A percentile compares a stretch with the other conserved stretches of the same genome.
Evolutionary conservation across 1,284 basidiomycete species (phyloP).

Genomic region (Cutaneotrichosporon daszewskae): DNA sequence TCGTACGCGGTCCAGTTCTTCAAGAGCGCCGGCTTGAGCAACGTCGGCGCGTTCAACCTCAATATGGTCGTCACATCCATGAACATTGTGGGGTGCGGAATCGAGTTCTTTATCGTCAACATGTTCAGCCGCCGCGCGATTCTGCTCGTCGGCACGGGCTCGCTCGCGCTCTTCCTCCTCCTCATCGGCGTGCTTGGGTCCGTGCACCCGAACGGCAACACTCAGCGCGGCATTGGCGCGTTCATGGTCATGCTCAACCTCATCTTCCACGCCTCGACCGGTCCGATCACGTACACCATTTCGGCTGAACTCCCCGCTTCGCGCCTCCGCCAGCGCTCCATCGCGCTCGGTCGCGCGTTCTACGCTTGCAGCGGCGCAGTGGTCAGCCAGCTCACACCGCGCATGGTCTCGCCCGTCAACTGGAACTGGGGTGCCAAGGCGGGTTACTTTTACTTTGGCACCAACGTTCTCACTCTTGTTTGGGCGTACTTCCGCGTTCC

Average conservation of each 20-base stretch:
- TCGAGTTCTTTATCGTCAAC: constrained; percentile 29
- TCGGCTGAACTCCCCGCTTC: constrained; percentile 17
- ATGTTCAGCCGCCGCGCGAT: constrained; percentile 46
- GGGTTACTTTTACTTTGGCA: constrained; percentile 12
- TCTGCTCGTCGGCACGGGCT: constrained; percentile 38
- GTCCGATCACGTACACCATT: constrained; percentile 18
- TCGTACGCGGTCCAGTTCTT: constrained; percentile 18
- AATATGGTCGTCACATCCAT: constrained; percentile 27
- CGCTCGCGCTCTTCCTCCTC: not conserved
- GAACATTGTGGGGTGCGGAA: constrained; percentile 33
- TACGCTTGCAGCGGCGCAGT: constrained; percentile 48
- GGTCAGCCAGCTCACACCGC: constrained; percentile 36
- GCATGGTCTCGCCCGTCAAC: no score
- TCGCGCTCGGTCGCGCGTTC: constrained; percentile 48
- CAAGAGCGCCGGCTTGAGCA: constrained; percentile 35
- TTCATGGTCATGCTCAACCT: constrained; percentile 33
- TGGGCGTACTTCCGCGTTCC: constrained; percentile 19
- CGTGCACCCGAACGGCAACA: no score
- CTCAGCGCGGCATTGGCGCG: constrained; percentile 20
- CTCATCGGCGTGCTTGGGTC: constrained; percentile 4
- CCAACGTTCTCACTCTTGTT: not conserved
- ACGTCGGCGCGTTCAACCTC: constrained; percentile 19
- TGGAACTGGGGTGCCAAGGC: constrained; percentile 12
- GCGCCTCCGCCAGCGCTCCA: constrained; percentile 44
- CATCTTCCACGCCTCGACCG: constrained; percentile 23